A percentile compares a stretch with the other conserved stretches of the same genome.
Conservation (phyloP, 352 stramenopile genomes). For the Thraustotheca clavata region DNA sequence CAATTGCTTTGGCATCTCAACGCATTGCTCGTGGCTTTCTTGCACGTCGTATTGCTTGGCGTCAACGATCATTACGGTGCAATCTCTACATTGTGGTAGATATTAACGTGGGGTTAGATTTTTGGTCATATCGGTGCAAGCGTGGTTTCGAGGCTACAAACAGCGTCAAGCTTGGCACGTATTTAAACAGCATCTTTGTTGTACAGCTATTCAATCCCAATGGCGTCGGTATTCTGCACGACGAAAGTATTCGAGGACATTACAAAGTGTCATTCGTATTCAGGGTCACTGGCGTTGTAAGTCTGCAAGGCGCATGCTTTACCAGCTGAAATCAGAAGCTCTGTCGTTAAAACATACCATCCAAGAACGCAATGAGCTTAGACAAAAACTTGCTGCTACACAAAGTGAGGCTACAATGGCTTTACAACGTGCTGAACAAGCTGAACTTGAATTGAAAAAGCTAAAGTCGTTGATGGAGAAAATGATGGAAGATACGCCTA, state of each 20-base stretch:
- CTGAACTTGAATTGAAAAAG: constrained; percentile 1
- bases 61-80: constrained; percentile 25
- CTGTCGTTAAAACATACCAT: constrained; percentile 16
- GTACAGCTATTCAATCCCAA: neutral
- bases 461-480: neutral
- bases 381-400: neutral
- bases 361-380: constrained; percentile 12
- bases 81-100: neutral
- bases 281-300: constrained; percentile 12
- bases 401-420: neutral
- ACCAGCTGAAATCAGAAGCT: neutral
- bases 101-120: neutral
- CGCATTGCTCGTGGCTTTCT: constrained; percentile 30
- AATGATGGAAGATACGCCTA: neutral
- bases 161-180: neutral
- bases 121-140: neutral
- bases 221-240: neutral
- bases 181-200: neutral
- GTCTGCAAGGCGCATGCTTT: neutral
- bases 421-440: constrained; percentile 5
- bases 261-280: neutral
- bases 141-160: neutral
- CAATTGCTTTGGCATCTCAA: constrained; percentile 29
- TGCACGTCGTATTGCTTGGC: constrained; percentile 16
- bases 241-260: neutral